Conservation (phyloP, 345 rosid species). For the Pseudoturritis turrita region DNA sequence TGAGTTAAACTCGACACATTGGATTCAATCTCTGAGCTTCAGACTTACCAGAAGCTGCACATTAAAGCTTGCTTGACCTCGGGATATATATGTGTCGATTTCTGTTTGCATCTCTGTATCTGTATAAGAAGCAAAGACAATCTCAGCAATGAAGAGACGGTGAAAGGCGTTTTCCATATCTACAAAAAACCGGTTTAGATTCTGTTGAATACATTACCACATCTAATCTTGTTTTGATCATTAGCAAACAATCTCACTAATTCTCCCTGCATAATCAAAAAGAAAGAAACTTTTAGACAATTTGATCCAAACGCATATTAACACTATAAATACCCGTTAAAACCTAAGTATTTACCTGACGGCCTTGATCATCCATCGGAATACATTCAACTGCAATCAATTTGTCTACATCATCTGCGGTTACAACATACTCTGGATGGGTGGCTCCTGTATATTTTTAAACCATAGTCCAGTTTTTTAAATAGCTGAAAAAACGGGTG, state of each 20-base stretch:
- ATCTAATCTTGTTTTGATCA: constrained; percentile 84
- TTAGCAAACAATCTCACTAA: constrained; percentile 85
- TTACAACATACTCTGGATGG: constrained; percentile 91
- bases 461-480: not conserved
- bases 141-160: not conserved
- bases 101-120: constrained; percentile 78
- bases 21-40: not conserved
- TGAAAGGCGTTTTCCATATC: not conserved
- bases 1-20: not conserved
- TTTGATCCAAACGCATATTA: not conserved
- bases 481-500: not conserved
- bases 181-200: not conserved
- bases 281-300: not conserved
- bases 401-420: constrained; percentile 98
- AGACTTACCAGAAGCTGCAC: constrained; percentile 64
- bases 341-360: constrained; percentile 48
- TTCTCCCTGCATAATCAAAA: constrained; percentile 61
- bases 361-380: constrained; percentile 98
- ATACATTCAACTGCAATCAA: constrained; percentile 96
- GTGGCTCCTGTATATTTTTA: constrained; percentile 65
- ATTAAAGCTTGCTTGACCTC: constrained; percentile 66
- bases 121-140: constrained; percentile 30
- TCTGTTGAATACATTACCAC: constrained; percentile 57
- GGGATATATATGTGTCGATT: constrained; percentile 52
- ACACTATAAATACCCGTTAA: not conserved